Evolutionary conservation across 2,329 filamentous ascomycete genomes (phyloP).

Genomic region (Pseudopyricularia javanii): DNA sequence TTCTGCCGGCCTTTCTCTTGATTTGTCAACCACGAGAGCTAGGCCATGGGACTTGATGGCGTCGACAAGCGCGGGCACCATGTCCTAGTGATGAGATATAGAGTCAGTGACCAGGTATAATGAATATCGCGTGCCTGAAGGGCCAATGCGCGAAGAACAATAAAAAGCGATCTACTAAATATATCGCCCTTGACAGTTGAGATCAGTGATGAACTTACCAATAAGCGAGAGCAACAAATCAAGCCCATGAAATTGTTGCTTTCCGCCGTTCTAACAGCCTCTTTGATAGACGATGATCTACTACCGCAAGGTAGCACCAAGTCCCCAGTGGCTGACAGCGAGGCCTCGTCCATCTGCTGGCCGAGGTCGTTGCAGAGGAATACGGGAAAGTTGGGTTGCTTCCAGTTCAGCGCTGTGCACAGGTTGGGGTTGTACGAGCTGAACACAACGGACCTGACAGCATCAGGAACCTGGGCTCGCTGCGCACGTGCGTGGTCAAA

Average conservation of each 20-base stretch:
- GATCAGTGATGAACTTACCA: slow-evolving; percentile 45
- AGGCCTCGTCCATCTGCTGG: slow-evolving; percentile 30
- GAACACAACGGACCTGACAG: slow-evolving; percentile 80
- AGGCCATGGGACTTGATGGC: slow-evolving; percentile 91
- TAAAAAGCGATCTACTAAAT: not conserved
- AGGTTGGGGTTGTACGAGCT: slow-evolving; percentile 84
- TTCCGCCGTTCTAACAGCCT: slow-evolving; percentile 83
- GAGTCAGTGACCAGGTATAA: not conserved
- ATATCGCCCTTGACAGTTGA: not conserved
- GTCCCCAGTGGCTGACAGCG: slow-evolving; percentile 16
- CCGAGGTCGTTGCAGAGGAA: slow-evolving; percentile 91
- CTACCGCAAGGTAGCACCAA: slow-evolving; percentile 47
- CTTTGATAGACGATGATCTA: slow-evolving; percentile 78
- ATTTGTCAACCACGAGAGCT: slow-evolving; percentile 82
- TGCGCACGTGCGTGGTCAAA: slow-evolving; percentile 78
- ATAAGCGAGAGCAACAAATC: slow-evolving; percentile 73
- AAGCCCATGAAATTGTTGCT: slow-evolving; percentile 98
- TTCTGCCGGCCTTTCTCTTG: slow-evolving; percentile 38
- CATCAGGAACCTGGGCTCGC: slow-evolving; percentile 52
- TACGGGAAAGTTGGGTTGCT: slow-evolving; percentile 95
- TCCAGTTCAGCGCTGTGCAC: slow-evolving; percentile 96
- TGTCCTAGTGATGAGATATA: slow-evolving; percentile 46
- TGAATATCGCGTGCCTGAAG: not conserved
- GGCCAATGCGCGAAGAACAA: not conserved
- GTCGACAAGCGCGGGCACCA: slow-evolving; percentile 83